Evolutionary conservation across 106 monocot genomes (phyloP).

Genomic region (Apostasia shenzhenica): DNA sequence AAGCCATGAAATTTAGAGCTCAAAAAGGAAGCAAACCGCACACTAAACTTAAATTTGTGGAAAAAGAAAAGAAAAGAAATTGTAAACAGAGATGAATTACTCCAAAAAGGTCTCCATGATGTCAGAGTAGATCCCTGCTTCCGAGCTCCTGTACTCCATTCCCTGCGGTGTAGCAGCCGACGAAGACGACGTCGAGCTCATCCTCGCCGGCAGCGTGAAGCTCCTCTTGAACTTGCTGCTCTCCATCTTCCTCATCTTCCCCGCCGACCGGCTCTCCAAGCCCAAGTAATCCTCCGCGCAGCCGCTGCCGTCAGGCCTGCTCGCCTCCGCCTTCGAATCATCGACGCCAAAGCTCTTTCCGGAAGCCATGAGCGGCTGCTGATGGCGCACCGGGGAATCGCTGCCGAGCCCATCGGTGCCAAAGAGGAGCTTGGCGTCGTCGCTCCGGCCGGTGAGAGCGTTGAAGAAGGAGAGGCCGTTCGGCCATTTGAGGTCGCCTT

Average conservation of each 20-base stretch:
- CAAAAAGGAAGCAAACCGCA: too few relatives aligned
- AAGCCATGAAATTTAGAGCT: too few relatives aligned
- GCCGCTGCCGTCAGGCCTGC: constrained; percentile 4
- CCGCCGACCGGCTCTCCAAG: constrained; percentile 6
- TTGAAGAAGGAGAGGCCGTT: constrained; percentile 80
- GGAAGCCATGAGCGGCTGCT: neutral
- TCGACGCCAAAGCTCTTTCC: constrained; percentile 1
- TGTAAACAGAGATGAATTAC: constrained; percentile 1
- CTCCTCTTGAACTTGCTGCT: constrained; percentile 65
- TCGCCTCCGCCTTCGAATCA: neutral
- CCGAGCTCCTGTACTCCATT: constrained; percentile 42
- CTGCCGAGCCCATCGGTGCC: constrained; percentile 19
- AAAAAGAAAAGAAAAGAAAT: neutral
- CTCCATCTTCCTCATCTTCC: constrained; percentile 42
- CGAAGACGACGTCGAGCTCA: constrained; percentile 39
- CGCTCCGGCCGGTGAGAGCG: constrained; percentile 57
- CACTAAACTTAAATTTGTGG: too few relatives aligned
- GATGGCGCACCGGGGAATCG: constrained; percentile 7
- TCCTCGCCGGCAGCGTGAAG: constrained; percentile 66
- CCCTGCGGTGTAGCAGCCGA: constrained; percentile 15
- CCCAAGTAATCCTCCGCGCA: constrained; percentile 44
- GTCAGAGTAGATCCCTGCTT: constrained; percentile 56
- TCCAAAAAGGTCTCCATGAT: constrained; percentile 79
- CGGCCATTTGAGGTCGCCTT: constrained; percentile 77
- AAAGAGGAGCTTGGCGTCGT: constrained; percentile 65